Conservation (phyloP, 768 basidiomycete genomes). For the Pilatotrama ljubarskyi region DNA sequence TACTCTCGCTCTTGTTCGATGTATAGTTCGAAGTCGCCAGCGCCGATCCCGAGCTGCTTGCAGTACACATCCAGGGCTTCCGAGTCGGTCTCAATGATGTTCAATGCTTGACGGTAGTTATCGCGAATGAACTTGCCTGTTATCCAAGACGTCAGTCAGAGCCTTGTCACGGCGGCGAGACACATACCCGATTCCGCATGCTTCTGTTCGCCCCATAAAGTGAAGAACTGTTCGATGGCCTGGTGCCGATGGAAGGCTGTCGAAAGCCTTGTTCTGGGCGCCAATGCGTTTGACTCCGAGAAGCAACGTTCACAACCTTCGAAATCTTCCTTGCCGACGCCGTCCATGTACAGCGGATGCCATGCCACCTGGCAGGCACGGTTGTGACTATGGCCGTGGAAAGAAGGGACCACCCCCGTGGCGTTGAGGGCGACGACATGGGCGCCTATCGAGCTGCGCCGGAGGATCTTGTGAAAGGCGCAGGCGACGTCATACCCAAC, state of each 20-base stretch:
- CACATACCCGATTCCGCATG: slow-evolving; percentile 26
- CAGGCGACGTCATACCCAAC: slow-evolving; percentile 32
- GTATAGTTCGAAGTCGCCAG: not conserved
- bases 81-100: not conserved
- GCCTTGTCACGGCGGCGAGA: not conserved
- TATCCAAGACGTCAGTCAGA: not conserved
- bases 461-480: slow-evolving; percentile 19
- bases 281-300: slow-evolving; percentile 28
- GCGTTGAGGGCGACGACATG: too few relatives aligned
- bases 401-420: slow-evolving; percentile 23
- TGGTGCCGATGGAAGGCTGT: slow-evolving; percentile 32
- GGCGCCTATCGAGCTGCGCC: slow-evolving; percentile 19
- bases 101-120: slow-evolving; percentile 11
- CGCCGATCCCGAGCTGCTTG: not conserved
- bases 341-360: slow-evolving; percentile 30
- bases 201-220: slow-evolving; percentile 27
- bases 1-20: slow-evolving; percentile 20
- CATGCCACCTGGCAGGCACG: slow-evolving; percentile 29
- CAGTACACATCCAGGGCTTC: not conserved
- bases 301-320: slow-evolving; percentile 34
- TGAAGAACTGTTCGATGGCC: slow-evolving; percentile 26
- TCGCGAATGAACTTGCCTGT: slow-evolving; percentile 12
- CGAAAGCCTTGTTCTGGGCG: slow-evolving; percentile 24
- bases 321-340: slow-evolving; percentile 30
- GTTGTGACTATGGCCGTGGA: slow-evolving; percentile 35